phyloP scores from a whole-genome alignment of 257 asterid species.

The Gentiana macrophylla region DNA sequence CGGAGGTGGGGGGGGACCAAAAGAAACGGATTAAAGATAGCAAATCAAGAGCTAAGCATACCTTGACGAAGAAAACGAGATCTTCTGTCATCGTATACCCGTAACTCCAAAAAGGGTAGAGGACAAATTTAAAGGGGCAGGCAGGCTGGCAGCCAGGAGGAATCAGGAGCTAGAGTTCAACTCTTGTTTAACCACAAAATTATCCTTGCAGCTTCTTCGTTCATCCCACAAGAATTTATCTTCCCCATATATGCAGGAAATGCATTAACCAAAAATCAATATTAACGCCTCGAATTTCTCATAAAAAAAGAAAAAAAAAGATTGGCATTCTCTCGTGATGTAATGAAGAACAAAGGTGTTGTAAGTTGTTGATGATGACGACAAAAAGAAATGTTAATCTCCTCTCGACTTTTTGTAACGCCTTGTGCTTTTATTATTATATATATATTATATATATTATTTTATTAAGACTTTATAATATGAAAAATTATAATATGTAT shows the following conservation, averaged over 20 bases:
- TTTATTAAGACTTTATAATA: too few relatives aligned
- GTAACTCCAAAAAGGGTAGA: slow-evolving; percentile 17
- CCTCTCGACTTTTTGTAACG: too few relatives aligned
- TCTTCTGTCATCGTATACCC: slow-evolving; percentile 49
- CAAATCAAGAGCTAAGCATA: slow-evolving; percentile 6
- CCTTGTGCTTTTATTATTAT: too few relatives aligned
- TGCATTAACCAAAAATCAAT: slow-evolving; percentile 5
- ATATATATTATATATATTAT: too few relatives aligned
- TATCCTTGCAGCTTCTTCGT: slow-evolving; percentile 35
- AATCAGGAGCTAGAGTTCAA: slow-evolving; percentile 23
- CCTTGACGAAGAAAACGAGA: slow-evolving; percentile 58
- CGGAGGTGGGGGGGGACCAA: neutral
- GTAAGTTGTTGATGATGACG: too few relatives aligned
- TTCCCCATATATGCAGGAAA: slow-evolving; percentile 14
- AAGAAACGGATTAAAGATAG: neutral
- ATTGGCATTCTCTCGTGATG: too few relatives aligned
- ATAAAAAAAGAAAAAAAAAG: neutral
- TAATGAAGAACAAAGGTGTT: too few relatives aligned
- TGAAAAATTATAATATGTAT: too few relatives aligned
- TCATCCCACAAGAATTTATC: slow-evolving; percentile 8
- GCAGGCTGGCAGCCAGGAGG: neutral
- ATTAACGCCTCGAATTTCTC: neutral
- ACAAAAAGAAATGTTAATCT: too few relatives aligned
- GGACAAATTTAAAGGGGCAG: neutral
- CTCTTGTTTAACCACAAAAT: slow-evolving; percentile 20